Percentiles rank a stretch among this genome's conserved stretches.
Conservation (phyloP, 163 green algal genomes). For the Chlamydomonas reinhardtii region DNA sequence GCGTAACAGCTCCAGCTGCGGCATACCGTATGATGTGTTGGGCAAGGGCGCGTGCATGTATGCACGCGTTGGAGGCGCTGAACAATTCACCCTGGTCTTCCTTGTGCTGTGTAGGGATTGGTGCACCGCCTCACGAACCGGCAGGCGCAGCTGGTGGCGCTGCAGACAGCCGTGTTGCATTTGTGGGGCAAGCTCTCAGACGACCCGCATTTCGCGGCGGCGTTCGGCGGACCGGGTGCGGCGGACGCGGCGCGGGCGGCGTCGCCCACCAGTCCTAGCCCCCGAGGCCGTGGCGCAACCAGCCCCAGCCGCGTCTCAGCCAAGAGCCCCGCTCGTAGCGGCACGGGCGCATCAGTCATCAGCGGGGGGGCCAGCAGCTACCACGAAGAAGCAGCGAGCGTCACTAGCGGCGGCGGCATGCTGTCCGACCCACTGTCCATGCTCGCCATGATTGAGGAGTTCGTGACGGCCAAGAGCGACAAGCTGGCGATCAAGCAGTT, state of each 20-base stretch:
- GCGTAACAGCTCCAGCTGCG: neutral
- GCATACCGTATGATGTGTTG: too few relatives aligned
- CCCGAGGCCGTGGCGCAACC: neutral
- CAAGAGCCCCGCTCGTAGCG: neutral
- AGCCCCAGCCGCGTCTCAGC: neutral
- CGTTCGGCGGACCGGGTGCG: neutral
- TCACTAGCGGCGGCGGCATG: neutral
- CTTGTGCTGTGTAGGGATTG: conserved; percentile 7
- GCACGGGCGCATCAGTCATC: too few relatives aligned
- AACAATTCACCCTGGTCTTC: too few relatives aligned
- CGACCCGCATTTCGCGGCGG: conserved; percentile 44
- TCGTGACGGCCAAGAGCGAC: conserved; percentile 38
- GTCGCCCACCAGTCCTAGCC: neutral
- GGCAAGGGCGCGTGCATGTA: too few relatives aligned
- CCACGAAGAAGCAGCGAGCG: neutral
- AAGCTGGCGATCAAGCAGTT: conserved; percentile 45
- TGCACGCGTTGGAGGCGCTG: too few relatives aligned
- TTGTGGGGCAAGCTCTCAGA: conserved; percentile 59
- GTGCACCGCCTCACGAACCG: conserved; percentile 30
- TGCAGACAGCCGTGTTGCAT: conserved; percentile 63
- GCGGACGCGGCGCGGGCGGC: neutral
- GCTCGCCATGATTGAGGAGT: conserved; percentile 50
- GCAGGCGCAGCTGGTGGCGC: conserved; percentile 56
- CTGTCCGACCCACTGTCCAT: conserved; percentile 43
- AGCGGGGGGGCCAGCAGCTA: too few relatives aligned